Evolutionary conservation across 2,329 filamentous ascomycete genomes (phyloP), one percentile per base, ranked within the genome.

Genomic region (Exophiala oligosperma): DNA sequence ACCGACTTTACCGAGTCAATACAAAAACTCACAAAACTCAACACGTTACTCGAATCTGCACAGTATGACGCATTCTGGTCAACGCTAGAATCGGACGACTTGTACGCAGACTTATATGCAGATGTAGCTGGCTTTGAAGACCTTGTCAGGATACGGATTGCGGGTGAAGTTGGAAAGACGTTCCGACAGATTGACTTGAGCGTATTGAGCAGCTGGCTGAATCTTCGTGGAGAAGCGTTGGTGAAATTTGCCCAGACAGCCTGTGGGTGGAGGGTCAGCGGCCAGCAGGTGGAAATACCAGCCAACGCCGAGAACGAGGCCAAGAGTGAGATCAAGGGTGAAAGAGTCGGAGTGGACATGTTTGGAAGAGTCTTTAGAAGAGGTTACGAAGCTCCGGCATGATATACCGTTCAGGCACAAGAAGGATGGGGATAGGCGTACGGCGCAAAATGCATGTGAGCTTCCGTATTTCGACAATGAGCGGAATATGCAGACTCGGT

Each of bases 301-400:
- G 81, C 88, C 70, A 99, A 99, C 80, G 90, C 94, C 72, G 94
- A 99, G 78, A 97, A 97, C 74, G 93, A 97, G 84, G 94, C 92
- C 46, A 91, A 95, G 81, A 94, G 94, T 76, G 89, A 92, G 41
- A 90, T 97, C 74, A 95, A 97, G 70, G 85, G 92, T 69, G 94
- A 99, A 81, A 92, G 94, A 66, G 94, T 99, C n/a, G 76, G 72
- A 17, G 68, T 79, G 43, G 77, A 79, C 47, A 76, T 76, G 75
- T 79, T 79, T 65, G 76, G 76, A 24, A 70, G 91, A 67, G 86
- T 96, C 62, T 85, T 96, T 64, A 84, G 89, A 75, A 84, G 92
- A 70, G 89, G 90, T 50, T 96, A 92, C 81, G 92, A 96, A 79
- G 89, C 93, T 74, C 84, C 85, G 60, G 87, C 84, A 66, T 89